These are phyloP conservation scores for Septoria linicola DNA, from an alignment of 2,329 filamentous ascomycete genomes.

Conservation along the genomic window DNA sequence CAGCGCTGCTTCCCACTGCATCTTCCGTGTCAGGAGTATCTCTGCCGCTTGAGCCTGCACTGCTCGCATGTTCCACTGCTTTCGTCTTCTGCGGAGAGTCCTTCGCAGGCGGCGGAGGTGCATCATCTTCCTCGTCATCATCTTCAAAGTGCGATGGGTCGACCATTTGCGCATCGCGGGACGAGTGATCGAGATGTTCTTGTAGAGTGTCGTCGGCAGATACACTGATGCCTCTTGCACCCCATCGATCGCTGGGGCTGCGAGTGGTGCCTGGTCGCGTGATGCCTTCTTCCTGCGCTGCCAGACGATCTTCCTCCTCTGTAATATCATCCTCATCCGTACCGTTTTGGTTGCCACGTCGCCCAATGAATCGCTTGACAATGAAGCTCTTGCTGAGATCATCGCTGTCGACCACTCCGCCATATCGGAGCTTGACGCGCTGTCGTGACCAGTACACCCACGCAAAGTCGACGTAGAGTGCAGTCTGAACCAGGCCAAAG, in stretches of 20 bases:
- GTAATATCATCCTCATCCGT: slow-evolving; percentile 53
- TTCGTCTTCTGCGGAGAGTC: slow-evolving; percentile 19
- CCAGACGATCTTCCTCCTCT: slow-evolving; percentile 59
- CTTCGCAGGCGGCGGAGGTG: slow-evolving; percentile 38
- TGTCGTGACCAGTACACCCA: slow-evolving; percentile 96
- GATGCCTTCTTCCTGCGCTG: slow-evolving; percentile 36
- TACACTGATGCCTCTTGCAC: slow-evolving; percentile 58
- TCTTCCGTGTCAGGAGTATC: slow-evolving; percentile 11
- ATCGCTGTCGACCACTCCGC: slow-evolving; percentile 85
- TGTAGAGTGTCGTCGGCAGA: slow-evolving; percentile 57
- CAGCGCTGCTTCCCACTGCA: slow-evolving; percentile 10
- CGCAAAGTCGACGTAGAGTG: slow-evolving; percentile 88
- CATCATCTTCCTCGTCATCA: slow-evolving; percentile 42
- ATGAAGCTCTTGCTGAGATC: slow-evolving; percentile 85
- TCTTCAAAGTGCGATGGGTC: slow-evolving; percentile 51
- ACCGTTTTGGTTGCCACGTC: slow-evolving; percentile 38
- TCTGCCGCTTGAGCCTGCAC: slow-evolving; percentile 23
- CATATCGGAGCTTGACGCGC: slow-evolving; percentile 85
- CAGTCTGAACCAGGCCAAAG: slow-evolving; percentile 86
- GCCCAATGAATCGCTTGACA: slow-evolving; percentile 72
- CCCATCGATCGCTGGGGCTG: slow-evolving; percentile 52
- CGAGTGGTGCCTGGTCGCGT: slow-evolving; percentile 26
- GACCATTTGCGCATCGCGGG: slow-evolving; percentile 39
- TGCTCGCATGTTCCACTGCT: slow-evolving; percentile 25
- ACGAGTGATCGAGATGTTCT: slow-evolving; percentile 33